phyloP scores from a whole-genome alignment of 805 yeast species.

The Saturnispora quitensis region DNA sequence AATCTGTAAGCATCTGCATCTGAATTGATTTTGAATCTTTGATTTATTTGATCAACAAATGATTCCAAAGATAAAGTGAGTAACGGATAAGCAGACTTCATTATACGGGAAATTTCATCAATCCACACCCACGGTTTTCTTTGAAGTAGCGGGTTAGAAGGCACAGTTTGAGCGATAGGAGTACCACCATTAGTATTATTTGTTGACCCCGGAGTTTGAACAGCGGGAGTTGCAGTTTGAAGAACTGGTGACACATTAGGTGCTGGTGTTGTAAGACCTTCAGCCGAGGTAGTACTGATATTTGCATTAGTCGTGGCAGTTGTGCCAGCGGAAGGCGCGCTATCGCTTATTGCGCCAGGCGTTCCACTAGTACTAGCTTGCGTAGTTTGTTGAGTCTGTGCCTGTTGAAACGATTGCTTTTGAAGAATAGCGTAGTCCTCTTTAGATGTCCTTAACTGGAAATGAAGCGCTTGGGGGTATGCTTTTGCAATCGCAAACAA shows the following conservation, averaged over 20 bases:
- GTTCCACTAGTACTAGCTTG: not conserved
- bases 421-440: constrained; percentile 88
- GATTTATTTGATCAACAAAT: constrained; percentile 88
- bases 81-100: constrained; percentile 94
- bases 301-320: not conserved
- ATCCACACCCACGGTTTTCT: constrained; percentile 91
- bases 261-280: not conserved
- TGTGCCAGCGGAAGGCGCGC: not conserved
- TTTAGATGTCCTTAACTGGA: constrained; percentile 88
- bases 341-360: not conserved
- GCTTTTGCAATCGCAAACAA: constrained; percentile 89
- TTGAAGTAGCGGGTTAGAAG: constrained; percentile 9
- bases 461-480: constrained; percentile 95
- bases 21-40: constrained; percentile 83
- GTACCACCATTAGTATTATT: not conserved
- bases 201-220: not conserved
- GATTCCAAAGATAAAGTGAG: constrained; percentile 90
- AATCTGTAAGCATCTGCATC: constrained; percentile 95
- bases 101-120: constrained; percentile 83
- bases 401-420: constrained; percentile 44
- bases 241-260: constrained; percentile 7
- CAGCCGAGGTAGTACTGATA: not conserved
- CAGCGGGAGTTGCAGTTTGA: constrained; percentile 2
- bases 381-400: constrained; percentile 1
- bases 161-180: constrained; percentile 2